Conservation (phyloP, 2,329 filamentous ascomycete species). For the Ophiostoma quercus region DNA sequence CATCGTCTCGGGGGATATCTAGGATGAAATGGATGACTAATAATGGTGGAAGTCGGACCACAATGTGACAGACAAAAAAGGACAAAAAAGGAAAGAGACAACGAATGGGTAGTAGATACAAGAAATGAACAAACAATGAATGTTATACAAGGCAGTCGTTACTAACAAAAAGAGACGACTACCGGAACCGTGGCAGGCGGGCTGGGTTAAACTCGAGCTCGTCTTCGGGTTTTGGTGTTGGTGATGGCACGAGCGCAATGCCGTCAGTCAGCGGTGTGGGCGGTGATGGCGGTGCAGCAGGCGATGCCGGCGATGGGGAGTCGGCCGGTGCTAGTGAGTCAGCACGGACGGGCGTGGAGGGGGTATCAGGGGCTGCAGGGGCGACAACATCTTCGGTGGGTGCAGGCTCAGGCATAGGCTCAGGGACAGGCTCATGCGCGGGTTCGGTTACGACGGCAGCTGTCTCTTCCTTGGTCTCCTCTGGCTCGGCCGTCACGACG, state of each 20-base stretch:
- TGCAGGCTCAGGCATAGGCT: no score
- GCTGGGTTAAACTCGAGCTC: constrained; percentile 49
- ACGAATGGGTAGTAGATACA: neutral
- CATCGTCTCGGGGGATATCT: constrained; percentile 7
- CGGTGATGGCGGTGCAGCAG: neutral
- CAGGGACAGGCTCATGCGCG: neutral
- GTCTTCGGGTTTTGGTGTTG: neutral
- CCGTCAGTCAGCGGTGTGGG: neutral
- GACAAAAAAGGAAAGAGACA: neutral
- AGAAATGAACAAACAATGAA: neutral
- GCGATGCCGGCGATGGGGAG: neutral
- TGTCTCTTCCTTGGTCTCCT: neutral
- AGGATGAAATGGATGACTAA: neutral
- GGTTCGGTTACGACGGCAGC: no score
- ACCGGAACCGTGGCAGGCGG: constrained; percentile 49
- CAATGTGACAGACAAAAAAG: neutral
- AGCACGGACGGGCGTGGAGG: neutral
- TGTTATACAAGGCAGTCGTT: neutral
- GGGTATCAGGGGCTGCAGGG: neutral
- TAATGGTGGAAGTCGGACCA: neutral
- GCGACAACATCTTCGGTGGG: no score
- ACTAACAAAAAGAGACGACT: neutral
- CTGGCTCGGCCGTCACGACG: neutral
- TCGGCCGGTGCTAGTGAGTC: neutral
- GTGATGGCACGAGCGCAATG: neutral